Percentiles rank a stretch among this genome's conserved stretches.
Evolutionary conservation across 805 yeast species (phyloP).

Genomic region (Teunomyces pallodes): DNA sequence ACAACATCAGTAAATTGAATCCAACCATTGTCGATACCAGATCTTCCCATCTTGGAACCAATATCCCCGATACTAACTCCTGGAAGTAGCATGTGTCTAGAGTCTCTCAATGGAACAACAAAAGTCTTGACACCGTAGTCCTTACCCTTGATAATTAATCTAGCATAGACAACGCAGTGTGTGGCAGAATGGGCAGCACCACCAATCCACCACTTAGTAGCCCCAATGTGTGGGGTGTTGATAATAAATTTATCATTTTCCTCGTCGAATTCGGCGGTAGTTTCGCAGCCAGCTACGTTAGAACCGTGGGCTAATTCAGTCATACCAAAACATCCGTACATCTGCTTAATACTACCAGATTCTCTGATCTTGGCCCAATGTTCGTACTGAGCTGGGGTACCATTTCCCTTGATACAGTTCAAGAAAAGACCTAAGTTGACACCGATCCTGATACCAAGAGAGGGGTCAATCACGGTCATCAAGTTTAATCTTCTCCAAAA

Average conservation of each 20-base stretch:
- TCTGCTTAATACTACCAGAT: constrained; percentile 30
- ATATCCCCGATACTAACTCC: constrained; percentile 47
- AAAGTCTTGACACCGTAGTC: constrained; percentile 48
- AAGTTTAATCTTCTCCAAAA: constrained; percentile 36
- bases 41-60: constrained; percentile 50
- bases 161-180: constrained; percentile 39
- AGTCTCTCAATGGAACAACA: constrained; percentile 45
- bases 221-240: constrained; percentile 48
- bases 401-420: constrained; percentile 40
- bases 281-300: constrained; percentile 88
- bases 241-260: constrained; percentile 41
- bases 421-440: constrained; percentile 41
- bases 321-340: constrained; percentile 89
- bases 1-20: constrained; percentile 44
- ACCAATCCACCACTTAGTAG: constrained; percentile 52
- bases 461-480: constrained; percentile 37
- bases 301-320: constrained; percentile 85
- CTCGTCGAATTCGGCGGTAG: constrained; percentile 53
- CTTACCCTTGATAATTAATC: constrained; percentile 42
- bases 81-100: constrained; percentile 41
- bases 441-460: constrained; percentile 35
- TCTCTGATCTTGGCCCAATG: constrained; percentile 38
- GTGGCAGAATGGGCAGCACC: constrained; percentile 50
- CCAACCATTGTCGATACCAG: constrained; percentile 50
- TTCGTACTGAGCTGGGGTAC: constrained; percentile 36